phyloP scores from a whole-genome alignment of 2,329 filamentous ascomycete genomes.

The Penicillium sp. region DNA sequence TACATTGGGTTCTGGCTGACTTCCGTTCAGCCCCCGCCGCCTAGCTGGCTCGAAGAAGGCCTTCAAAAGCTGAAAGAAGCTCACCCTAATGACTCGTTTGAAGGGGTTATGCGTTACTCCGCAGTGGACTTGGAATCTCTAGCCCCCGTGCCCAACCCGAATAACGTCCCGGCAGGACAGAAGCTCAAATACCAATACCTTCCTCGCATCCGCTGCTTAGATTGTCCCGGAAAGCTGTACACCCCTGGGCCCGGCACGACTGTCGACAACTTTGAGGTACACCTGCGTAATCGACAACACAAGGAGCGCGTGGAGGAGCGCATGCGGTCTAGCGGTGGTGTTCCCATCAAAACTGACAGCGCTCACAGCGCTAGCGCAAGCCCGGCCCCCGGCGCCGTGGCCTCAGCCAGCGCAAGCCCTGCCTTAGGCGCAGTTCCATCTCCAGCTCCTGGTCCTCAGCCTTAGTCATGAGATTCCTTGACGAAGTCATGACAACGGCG shows the following conservation, averaged over 20 bases:
- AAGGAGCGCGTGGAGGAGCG: constrained; percentile 69
- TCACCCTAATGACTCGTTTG: constrained; percentile 83
- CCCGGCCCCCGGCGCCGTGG: constrained; percentile 14
- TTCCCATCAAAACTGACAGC: constrained; percentile 2
- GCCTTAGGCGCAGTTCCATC: constrained; percentile 17
- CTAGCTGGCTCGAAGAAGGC: constrained; percentile 79
- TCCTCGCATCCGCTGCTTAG: constrained; percentile 86
- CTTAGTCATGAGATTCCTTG: constrained; percentile 19
- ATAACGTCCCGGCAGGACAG: constrained; percentile 58
- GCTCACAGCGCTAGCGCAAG: constrained; percentile 19
- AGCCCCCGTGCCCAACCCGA: constrained; percentile 61
- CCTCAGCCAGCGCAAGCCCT: constrained; percentile 21
- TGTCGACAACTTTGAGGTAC: constrained; percentile 88
- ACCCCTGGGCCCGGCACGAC: constrained; percentile 84
- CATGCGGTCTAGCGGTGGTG: constrained; percentile 35
- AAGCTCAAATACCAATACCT: constrained; percentile 79
- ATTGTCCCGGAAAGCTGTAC: constrained; percentile 93
- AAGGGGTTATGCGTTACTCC: constrained; percentile 88
- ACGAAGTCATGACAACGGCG: constrained; percentile 26
- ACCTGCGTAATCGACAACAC: constrained; percentile 84
- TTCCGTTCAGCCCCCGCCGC: constrained; percentile 71
- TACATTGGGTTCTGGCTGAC: constrained; percentile 19
- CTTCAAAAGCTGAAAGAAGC: constrained; percentile 70
- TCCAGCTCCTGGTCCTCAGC: constrained; percentile 15
- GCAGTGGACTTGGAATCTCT: constrained; percentile 75